Percentiles rank a stretch among this genome's conserved stretches.
phyloP scores from a whole-genome alignment of 768 basidiomycete species.

The Serendipita sp. region DNA sequence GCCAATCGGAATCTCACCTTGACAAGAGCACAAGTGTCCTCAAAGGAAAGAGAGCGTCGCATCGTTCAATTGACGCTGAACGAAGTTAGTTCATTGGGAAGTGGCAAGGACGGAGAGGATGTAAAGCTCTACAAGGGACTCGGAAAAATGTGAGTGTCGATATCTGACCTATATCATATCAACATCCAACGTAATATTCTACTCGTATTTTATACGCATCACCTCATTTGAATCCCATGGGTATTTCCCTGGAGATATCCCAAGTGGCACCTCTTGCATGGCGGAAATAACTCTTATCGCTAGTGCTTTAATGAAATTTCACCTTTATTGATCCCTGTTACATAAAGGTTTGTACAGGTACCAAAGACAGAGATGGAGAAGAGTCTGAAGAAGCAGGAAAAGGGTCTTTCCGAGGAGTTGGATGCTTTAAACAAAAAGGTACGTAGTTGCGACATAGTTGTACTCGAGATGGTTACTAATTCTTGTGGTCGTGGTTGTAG shows the following conservation, averaged over 20 bases:
- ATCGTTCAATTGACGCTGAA: conserved; percentile 80
- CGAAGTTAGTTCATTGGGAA: conserved; percentile 57
- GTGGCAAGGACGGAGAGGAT: conserved; percentile 21
- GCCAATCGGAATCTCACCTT: conserved; percentile 66
- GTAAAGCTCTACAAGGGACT: conserved; percentile 87
- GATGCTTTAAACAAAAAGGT: conserved; percentile 76
- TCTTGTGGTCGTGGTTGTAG: conserved; percentile 23
- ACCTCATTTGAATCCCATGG: too few species aligned
- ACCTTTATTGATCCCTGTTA: neutral
- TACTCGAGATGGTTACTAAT: neutral
- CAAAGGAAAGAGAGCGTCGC: conserved; percentile 78
- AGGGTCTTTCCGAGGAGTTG: conserved; percentile 72
- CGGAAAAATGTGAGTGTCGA: conserved; percentile 71
- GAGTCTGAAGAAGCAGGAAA: conserved; percentile 61
- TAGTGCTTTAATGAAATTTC: conserved; percentile 7
- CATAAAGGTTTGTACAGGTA: conserved; percentile 75
- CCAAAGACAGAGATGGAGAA: conserved; percentile 66
- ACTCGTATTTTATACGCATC: too few species aligned
- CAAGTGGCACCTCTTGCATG: too few species aligned
- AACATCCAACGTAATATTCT: neutral
- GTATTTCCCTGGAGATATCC: too few species aligned
- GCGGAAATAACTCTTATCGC: neutral
- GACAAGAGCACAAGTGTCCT: conserved; percentile 54
- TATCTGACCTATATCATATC: neutral
- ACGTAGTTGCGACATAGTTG: neutral